These are phyloP conservation scores for Vitis riparia DNA, from an alignment of 164 flowering plant genomes.

Conservation along the genomic window DNA sequence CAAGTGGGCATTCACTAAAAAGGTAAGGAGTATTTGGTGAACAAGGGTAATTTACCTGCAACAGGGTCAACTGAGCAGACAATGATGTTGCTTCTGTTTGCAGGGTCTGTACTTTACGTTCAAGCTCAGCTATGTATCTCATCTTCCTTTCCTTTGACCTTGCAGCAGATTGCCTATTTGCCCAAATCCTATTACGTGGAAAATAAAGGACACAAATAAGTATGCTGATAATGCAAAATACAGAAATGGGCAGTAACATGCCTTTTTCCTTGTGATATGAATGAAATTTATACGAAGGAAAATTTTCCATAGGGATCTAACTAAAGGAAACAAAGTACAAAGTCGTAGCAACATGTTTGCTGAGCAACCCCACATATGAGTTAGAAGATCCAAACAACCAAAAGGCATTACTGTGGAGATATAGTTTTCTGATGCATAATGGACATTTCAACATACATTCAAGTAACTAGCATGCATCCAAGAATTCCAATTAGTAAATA, in stretches of 20 bases:
- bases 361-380: too few relatives aligned
- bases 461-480: too few relatives aligned
- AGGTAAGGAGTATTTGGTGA: not conserved
- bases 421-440: too few relatives aligned
- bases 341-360: too few relatives aligned
- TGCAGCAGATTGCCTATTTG: conserved; percentile 98
- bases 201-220: not conserved
- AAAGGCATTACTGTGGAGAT: too few relatives aligned
- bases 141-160: conserved; percentile 98
- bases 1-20: not conserved
- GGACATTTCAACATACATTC: too few relatives aligned
- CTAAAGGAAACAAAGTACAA: too few relatives aligned
- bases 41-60: conserved; percentile 57
- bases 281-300: too few relatives aligned
- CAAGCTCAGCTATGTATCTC: conserved; percentile 96
- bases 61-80: conserved; percentile 83
- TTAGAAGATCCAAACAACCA: too few relatives aligned
- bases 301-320: too few relatives aligned
- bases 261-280: too few relatives aligned
- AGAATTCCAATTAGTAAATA: too few relatives aligned
- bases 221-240: not conserved
- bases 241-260: not conserved
- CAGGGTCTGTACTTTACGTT: conserved; percentile 86
- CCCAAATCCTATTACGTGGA: conserved; percentile 75
- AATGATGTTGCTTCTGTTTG: conserved; percentile 93